Evolutionary conservation across 2,329 filamentous ascomycete genomes (phyloP), one percentile per base, ranked within the genome.

Genomic region (Penicillium sp.): DNA sequence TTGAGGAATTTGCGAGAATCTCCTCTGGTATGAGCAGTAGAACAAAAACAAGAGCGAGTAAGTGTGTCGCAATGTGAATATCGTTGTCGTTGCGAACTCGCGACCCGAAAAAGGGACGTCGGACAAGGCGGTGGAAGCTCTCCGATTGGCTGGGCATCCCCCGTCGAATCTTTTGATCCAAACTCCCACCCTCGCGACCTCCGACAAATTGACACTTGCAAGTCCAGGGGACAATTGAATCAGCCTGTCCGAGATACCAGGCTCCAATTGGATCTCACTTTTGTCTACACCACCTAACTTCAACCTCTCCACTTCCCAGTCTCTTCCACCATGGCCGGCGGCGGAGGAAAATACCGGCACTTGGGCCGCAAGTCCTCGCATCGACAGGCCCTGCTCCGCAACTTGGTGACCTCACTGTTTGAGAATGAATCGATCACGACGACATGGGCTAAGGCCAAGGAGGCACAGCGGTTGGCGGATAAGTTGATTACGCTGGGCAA

Each of bases 381-480:
- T 77, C 87, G 95, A 76, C 87, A 94, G 81, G 94, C 95, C 56
- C 87, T 99, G 70, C 88, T 99, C 68, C 92, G 95, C 73, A 97
- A 98, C 80, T 84, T 99, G 63, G 93, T 98, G 76, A 97, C 94
- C 68, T 95, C 94, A 57, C 90, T 99, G 68, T 90, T 99, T 80
- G 85, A 91, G 78, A 88, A 96, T 79, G 95, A 99, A 82, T 88
- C 92, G 65, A 96, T 99, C 81, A 88, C 89, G 66, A 99, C 95
- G 54, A 97, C 95, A 80, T 97, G 91, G 85, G 89, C 90, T 76
- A 98, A 98, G 81, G 95, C 95, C 52, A 99, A 98, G 80, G 95
- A 99, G 82, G 91, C 95, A 22, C 95, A 99, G 80, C 86, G 91
- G 46, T 78, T 98, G 69, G 95, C 93, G 7, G 95, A 99, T 76